These are phyloP conservation scores for Tuber magnatum DNA, from an alignment of 495 filamentous ascomycete species.

Conservation along the genomic window DNA sequence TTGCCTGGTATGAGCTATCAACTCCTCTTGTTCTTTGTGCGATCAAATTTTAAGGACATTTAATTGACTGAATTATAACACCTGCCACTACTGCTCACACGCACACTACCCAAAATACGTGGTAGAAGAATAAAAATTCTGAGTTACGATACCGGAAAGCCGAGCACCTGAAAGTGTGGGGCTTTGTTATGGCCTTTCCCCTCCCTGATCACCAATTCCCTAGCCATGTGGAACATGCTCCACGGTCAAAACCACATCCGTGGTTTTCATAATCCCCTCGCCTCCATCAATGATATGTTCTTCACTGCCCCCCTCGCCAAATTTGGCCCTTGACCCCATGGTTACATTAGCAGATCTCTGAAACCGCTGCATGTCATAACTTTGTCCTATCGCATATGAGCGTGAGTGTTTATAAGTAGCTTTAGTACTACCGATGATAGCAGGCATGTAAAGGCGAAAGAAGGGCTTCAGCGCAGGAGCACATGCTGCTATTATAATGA, in stretches of 20 bases:
- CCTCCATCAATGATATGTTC: slow-evolving; percentile 7
- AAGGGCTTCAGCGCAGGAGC: slow-evolving; percentile 5
- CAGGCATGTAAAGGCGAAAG: not conserved
- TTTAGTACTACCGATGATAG: not conserved
- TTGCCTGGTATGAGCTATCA: not conserved
- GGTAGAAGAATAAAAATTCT: not conserved
- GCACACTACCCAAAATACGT: not conserved
- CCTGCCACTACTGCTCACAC: not conserved
- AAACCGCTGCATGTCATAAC: not conserved
- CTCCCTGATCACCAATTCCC: rapidly evolving
- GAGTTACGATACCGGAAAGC: not conserved
- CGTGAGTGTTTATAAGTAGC: not conserved
- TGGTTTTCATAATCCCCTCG: not conserved
- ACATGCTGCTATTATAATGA: slow-evolving; percentile 7
- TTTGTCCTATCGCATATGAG: not conserved
- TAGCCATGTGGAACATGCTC: not conserved
- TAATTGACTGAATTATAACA: not conserved
- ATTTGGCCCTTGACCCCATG: not conserved
- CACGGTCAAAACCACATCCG: slow-evolving; percentile 2
- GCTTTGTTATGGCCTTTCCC: not conserved
- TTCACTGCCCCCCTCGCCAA: slow-evolving; percentile 6
- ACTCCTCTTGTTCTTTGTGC: not conserved
- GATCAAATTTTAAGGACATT: not conserved
- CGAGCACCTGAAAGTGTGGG: not conserved
- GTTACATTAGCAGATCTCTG: not conserved